A percentile compares a stretch with the other conserved stretches of the same genome.
These are phyloP conservation scores for Brassica juncea DNA, from an alignment of 345 rosid species.

Conservation along the genomic window DNA sequence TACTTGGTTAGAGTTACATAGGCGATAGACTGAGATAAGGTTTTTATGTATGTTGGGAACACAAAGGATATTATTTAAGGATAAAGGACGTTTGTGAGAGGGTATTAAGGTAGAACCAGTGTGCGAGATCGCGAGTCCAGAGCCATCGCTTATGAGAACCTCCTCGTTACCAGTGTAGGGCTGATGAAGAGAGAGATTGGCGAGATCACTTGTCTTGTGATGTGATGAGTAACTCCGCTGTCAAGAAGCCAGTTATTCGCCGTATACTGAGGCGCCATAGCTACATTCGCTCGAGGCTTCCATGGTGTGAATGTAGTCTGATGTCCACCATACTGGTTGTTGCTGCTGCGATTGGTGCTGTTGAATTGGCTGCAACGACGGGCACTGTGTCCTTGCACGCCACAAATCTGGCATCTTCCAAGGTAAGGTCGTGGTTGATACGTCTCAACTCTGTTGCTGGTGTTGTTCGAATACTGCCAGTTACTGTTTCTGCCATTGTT, in stretches of 20 bases:
- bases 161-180: neutral
- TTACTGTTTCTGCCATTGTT: neutral
- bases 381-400: neutral
- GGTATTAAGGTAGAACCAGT: neutral
- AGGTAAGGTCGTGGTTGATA: neutral
- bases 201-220: neutral
- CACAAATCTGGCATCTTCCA: neutral
- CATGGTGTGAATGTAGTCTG: neutral
- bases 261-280: neutral
- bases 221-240: neutral
- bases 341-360: neutral
- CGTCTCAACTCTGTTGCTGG: neutral
- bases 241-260: neutral
- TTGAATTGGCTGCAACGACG: neutral
- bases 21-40: no score
- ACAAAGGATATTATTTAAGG: neutral
- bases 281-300: neutral
- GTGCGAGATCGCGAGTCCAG: neutral
- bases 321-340: no score
- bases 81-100: neutral
- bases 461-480: neutral
- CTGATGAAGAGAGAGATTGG: neutral
- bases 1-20: no score
- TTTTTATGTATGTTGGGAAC: neutral
- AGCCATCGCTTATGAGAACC: neutral